Conservation (phyloP, 1,284 basidiomycete genomes). For the Cystobasidium slooffiae region DNA sequence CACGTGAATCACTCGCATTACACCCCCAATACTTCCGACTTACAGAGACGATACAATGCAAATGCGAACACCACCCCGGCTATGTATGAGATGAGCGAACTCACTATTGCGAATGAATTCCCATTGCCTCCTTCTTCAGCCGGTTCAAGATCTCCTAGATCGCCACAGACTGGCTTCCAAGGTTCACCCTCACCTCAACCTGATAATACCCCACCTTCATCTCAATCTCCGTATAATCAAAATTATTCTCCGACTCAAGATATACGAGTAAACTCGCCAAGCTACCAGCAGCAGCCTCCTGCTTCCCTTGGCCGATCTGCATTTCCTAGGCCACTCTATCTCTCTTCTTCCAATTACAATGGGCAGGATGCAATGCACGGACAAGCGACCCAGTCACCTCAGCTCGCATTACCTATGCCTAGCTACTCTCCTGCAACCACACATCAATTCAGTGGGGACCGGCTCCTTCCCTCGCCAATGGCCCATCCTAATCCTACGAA, state of each 20-base stretch:
- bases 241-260: not conserved
- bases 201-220: not conserved
- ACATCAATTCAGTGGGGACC: not conserved
- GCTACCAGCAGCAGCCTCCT: not conserved
- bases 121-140: slow-evolving; percentile 6
- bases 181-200: not conserved
- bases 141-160: slow-evolving; percentile 5
- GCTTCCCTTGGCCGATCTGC: not conserved
- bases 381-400: not conserved
- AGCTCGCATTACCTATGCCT: not conserved
- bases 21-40: too few species aligned
- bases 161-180: not conserved
- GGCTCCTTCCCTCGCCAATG: slow-evolving; percentile 27
- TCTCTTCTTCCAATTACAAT: not conserved
- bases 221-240: not conserved
- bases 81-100: not conserved
- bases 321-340: not conserved
- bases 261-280: not conserved
- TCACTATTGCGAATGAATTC: slow-evolving; percentile 2
- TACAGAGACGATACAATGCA: too few species aligned
- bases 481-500: not conserved
- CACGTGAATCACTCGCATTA: not conserved
- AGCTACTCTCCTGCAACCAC: not conserved
- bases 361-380: not conserved
- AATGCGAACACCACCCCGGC: too few species aligned